Evolutionary conservation across 345 rosid species (phyloP).

Genomic region (Eucalyptus erythrocorys): DNA sequence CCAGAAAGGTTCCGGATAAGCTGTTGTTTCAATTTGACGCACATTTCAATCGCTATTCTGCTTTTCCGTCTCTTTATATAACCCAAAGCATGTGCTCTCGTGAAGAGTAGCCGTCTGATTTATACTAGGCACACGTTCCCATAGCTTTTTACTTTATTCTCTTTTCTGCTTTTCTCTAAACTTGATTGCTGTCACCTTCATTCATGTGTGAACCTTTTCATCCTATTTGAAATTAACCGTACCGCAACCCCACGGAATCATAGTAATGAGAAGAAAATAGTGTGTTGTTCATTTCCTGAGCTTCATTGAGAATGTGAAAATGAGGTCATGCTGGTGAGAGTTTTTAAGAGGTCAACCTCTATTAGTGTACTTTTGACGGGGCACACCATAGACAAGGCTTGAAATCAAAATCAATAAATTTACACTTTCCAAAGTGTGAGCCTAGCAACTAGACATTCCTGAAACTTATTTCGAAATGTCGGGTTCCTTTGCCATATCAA

Average conservation of each 20-base stretch:
- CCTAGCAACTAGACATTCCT: background rate
- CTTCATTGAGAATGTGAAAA: background rate
- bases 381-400: background rate
- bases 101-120: background rate
- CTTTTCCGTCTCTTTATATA: background rate
- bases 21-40: background rate
- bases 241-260: background rate
- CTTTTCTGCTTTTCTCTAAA: background rate
- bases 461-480: background rate
- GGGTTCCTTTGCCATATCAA: background rate
- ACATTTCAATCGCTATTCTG: background rate
- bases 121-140: background rate
- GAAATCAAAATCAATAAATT: background rate
- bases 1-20: background rate
- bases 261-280: background rate
- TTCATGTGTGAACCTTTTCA: background rate
- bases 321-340: background rate
- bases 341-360: background rate
- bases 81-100: background rate
- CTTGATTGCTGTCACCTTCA: background rate
- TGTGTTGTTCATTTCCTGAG: background rate
- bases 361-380: background rate
- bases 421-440: background rate
- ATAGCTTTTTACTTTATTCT: too few species aligned
- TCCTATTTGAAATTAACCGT: background rate